Conservation (phyloP, 495 filamentous ascomycete genomes). For the Neurospora sp. region DNA sequence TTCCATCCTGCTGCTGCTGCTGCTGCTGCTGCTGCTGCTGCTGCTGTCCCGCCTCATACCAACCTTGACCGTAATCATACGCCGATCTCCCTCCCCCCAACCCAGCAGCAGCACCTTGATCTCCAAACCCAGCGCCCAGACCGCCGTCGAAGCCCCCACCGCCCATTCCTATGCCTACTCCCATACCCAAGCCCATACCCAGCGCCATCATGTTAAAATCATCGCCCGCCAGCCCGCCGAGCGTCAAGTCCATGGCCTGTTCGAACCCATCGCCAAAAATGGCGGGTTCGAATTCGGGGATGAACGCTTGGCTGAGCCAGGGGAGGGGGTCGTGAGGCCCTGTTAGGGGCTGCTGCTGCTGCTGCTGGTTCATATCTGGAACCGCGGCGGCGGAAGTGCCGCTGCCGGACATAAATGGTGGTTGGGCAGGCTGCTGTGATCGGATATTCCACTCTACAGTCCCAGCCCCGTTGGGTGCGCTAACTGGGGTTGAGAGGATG, state of each 20-base stretch:
- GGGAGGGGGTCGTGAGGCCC: slow-evolving; percentile 9
- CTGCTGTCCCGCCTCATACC: not conserved
- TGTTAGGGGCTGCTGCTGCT: not conserved
- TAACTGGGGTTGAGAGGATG: not conserved
- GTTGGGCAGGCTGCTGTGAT: not conserved
- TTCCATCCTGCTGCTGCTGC: not conserved
- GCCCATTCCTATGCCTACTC: slow-evolving; percentile 7
- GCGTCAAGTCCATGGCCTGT: slow-evolving; percentile 40
- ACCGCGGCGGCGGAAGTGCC: not conserved
- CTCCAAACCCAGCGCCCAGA: not conserved
- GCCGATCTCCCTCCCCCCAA: not conserved
- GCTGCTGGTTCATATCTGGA: slow-evolving; percentile 1
- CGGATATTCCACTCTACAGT: not conserved
- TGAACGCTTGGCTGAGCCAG: slow-evolving; percentile 22
- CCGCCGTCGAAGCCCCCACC: not conserved
- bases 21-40: not conserved
- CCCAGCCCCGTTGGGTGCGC: not conserved
- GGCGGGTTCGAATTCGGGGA: slow-evolving; percentile 27
- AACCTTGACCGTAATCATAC: not conserved
- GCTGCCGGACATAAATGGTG: not conserved
- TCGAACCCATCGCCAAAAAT: slow-evolving; percentile 35
- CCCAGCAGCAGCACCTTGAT: not conserved
- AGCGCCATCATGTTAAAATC: not conserved
- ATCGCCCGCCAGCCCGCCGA: slow-evolving; percentile 28
- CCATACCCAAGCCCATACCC: slow-evolving; percentile 15